These are phyloP conservation scores for Boletus rubropictus DNA, from an alignment of 768 basidiomycete species.

Conservation along the genomic window DNA sequence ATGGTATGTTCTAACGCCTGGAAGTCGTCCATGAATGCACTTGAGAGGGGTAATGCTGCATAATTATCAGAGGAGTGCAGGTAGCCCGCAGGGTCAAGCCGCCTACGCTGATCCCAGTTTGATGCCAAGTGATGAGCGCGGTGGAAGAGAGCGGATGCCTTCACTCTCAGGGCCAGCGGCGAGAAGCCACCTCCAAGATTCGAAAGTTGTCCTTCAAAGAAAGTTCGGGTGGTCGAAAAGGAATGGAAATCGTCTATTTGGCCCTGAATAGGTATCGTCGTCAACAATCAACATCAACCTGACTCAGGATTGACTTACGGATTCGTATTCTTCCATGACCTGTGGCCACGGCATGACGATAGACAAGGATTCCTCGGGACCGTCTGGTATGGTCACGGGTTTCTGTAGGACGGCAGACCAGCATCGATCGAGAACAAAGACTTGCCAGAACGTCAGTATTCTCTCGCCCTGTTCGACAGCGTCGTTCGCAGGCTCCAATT, in stretches of 20 bases:
- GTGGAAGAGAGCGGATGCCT: conserved; percentile 72
- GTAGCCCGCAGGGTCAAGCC: conserved; percentile 15
- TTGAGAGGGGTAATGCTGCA: conserved; percentile 41
- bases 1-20: conserved; percentile 60
- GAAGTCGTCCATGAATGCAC: conserved; percentile 51
- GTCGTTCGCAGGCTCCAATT: conserved; percentile 54
- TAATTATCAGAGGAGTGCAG: conserved; percentile 20
- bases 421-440: conserved; percentile 73
- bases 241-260: conserved; percentile 46
- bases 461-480: conserved; percentile 63
- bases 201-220: conserved; percentile 55
- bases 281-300: conserved; percentile 12
- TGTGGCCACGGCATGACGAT: conserved; percentile 78
- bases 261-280: conserved; percentile 41
- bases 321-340: conserved; percentile 64
- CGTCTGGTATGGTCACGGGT: conserved; percentile 61
- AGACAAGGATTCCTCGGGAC: conserved; percentile 47
- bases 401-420: conserved; percentile 73
- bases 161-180: conserved; percentile 58
- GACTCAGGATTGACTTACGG: conserved; percentile 38
- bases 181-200: conserved; percentile 51
- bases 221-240: conserved; percentile 55
- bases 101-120: conserved; percentile 56
- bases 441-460: conserved; percentile 78
- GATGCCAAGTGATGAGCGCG: conserved; percentile 57